These are phyloP conservation scores for Starmera pachycereana DNA, from an alignment of 805 yeast species.

Conservation along the genomic window DNA sequence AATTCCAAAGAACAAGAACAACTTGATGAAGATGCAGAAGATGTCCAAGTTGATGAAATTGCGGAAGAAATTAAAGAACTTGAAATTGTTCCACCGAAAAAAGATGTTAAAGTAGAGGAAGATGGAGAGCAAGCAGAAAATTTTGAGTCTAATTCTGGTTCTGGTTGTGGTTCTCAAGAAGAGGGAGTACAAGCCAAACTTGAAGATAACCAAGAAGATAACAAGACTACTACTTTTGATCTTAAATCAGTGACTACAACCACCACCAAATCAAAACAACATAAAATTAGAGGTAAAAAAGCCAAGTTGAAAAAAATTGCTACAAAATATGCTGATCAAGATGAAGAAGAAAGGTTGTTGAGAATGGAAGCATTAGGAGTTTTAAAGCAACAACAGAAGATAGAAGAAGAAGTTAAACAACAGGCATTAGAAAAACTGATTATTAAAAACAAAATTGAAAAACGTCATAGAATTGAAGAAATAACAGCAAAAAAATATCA, in stretches of 20 bases:
- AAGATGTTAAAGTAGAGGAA: conserved; percentile 3
- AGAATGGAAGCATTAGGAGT: conserved; percentile 83
- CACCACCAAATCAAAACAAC: conserved; percentile 14
- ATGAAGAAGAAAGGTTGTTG: conserved; percentile 70
- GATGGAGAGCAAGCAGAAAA: conserved; percentile 4
- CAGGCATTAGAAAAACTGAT: conserved; percentile 23
- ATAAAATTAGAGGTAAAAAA: conserved; percentile 71
- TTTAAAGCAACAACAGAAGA: conserved; percentile 41
- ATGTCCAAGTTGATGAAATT: conserved; percentile 3
- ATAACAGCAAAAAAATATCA: conserved; percentile 23
- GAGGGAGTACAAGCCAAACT: conserved; percentile 3
- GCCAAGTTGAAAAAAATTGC: conserved; percentile 76
- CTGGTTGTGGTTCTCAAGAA: background rate
- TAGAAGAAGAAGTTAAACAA: conserved; percentile 25
- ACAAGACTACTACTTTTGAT: background rate
- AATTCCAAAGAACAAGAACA: conserved; percentile 23
- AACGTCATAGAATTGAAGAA: conserved; percentile 29
- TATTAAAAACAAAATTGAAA: conserved; percentile 24
- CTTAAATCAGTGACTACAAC: background rate
- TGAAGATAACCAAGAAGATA: conserved; percentile 2
- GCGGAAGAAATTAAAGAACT: background rate
- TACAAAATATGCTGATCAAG: conserved; percentile 81
- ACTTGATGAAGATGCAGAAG: conserved; percentile 7
- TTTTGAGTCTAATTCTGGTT: background rate
- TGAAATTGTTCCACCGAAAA: conserved; percentile 1